phyloP scores from a whole-genome alignment of 192 early-diverging fungal genomes.

The Geranomyces variabilis region DNA sequence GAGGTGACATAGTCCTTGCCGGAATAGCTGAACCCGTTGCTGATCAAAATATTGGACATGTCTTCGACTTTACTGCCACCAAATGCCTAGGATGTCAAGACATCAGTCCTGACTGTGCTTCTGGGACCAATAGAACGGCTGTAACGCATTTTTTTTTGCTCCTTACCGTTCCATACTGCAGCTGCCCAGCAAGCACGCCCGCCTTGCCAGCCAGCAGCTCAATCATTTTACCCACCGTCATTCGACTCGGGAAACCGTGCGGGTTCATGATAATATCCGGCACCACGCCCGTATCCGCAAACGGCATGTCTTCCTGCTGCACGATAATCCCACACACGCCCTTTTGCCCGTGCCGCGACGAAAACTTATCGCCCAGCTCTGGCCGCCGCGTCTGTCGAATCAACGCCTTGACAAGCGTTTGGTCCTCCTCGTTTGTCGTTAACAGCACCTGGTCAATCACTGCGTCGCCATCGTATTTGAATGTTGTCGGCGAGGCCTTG shows the following conservation, averaged over 20 bases:
- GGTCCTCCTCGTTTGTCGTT: constrained; percentile 91
- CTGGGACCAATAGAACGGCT: no score
- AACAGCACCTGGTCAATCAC: constrained; percentile 92
- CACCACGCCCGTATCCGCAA: constrained; percentile 83
- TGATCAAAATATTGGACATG: constrained; percentile 90
- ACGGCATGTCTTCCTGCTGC: constrained; percentile 97
- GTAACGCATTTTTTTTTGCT: background rate
- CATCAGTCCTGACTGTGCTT: no score
- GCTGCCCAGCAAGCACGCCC: constrained; percentile 84
- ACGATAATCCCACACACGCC: constrained; percentile 97
- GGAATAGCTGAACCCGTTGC: constrained; percentile 93
- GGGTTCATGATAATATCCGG: constrained; percentile 99
- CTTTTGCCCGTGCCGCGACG: constrained; percentile 97
- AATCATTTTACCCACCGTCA: constrained; percentile 99
- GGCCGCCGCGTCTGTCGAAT: constrained; percentile 92
- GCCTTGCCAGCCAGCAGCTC: constrained; percentile 96
- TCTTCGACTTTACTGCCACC: constrained; percentile 94
- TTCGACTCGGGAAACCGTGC: constrained; percentile 97
- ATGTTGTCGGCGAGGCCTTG: constrained; percentile 75
- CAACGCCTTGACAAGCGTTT: constrained; percentile 87
- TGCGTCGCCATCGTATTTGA: constrained; percentile 88
- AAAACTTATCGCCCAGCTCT: constrained; percentile 98
- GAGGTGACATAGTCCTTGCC: constrained; percentile 97
- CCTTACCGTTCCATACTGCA: constrained; percentile 90
- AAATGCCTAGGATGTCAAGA: constrained; percentile 54